Conservation (phyloP, 1,139 yeast species). For the Debaryomyces nepalensis region DNA sequence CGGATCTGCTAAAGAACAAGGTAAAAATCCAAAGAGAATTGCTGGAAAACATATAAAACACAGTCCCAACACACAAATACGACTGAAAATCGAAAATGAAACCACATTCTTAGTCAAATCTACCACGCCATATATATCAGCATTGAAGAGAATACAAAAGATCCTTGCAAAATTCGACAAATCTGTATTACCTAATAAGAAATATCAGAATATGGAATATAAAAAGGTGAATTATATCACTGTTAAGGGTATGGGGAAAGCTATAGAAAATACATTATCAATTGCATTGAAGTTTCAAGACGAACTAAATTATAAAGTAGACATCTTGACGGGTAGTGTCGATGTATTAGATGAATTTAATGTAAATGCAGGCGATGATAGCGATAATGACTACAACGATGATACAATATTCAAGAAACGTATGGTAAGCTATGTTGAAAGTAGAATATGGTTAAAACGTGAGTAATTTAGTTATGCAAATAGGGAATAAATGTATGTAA, state of each 20-base stretch:
- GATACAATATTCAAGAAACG: slow-evolving; percentile 52
- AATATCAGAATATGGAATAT: slow-evolving; percentile 44
- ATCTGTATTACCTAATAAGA: slow-evolving; percentile 30
- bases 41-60: slow-evolving; percentile 50
- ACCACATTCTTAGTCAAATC: slow-evolving; percentile 60
- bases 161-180: slow-evolving; percentile 45
- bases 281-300: slow-evolving; percentile 57
- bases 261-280: slow-evolving; percentile 58
- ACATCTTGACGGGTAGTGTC: slow-evolving; percentile 59
- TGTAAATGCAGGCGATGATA: slow-evolving; percentile 10
- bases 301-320: slow-evolving; percentile 51
- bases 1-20: neutral
- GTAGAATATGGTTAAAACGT: slow-evolving; percentile 49
- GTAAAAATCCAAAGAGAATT: slow-evolving; percentile 17
- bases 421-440: slow-evolving; percentile 61
- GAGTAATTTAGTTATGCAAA: slow-evolving; percentile 13
- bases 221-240: slow-evolving; percentile 48
- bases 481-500: neutral
- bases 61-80: slow-evolving; percentile 40
- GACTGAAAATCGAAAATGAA: slow-evolving; percentile 41
- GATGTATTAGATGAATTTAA: slow-evolving; percentile 67
- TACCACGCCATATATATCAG: slow-evolving; percentile 65
- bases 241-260: slow-evolving; percentile 71
- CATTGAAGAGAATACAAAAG: slow-evolving; percentile 59
- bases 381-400: slow-evolving; percentile 34